Conservation (phyloP, 257 asterid genomes). For the Coffea canephora region DNA sequence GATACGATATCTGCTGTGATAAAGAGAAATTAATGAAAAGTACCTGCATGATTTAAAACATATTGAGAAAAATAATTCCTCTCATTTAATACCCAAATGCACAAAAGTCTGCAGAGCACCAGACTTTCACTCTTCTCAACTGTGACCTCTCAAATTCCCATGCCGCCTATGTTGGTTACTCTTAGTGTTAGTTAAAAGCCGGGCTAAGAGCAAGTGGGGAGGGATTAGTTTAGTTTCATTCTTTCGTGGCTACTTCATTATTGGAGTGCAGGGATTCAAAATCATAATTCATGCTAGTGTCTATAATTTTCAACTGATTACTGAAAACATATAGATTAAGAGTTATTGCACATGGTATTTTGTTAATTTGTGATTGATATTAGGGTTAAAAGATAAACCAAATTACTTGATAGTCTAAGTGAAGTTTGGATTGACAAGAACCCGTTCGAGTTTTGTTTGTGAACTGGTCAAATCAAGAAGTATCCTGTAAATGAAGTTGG, state of each 20-base stretch:
- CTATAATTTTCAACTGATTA: neutral
- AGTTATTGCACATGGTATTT: no score
- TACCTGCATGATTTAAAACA: neutral
- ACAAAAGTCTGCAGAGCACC: conserved; percentile 6
- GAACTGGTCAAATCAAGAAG: no score
- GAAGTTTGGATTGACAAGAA: no score
- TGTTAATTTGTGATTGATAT: no score
- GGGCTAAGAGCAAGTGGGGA: neutral
- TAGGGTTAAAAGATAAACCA: no score
- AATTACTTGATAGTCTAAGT: no score
- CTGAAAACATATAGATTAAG: neutral
- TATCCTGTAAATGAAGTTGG: no score
- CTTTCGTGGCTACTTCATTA: neutral
- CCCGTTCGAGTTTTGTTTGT: no score
- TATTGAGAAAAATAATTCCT: conserved; percentile 3
- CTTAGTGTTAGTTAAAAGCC: neutral
- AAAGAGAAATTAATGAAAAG: neutral
- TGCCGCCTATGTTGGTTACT: neutral
- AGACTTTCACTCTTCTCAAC: neutral
- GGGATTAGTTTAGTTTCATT: neutral
- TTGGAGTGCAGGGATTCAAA: neutral
- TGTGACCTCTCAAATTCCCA: neutral
- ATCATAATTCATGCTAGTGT: neutral
- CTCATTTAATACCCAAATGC: neutral
- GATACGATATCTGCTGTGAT: neutral